Conservation (phyloP, 371 early-diverging fungal species). For the Syncephalastrum contaminatum region DNA sequence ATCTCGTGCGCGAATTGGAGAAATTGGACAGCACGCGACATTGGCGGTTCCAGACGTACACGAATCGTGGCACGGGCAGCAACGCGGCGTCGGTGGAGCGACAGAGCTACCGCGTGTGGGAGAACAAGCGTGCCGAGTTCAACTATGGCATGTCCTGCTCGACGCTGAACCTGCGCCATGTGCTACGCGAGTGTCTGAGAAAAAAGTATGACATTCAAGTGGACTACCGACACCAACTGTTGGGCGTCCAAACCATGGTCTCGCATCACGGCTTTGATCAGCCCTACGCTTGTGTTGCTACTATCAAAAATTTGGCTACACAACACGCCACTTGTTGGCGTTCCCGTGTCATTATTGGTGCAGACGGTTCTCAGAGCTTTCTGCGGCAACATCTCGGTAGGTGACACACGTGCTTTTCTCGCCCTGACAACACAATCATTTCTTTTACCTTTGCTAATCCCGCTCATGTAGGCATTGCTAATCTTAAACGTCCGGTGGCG, state of each 20-base stretch:
- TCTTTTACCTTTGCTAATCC: too few relatives aligned
- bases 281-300: slow-evolving; percentile 7
- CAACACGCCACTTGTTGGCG: slow-evolving; percentile 20
- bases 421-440: too few relatives aligned
- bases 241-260: slow-evolving; percentile 26
- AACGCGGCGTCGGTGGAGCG: slow-evolving; percentile 13
- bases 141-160: slow-evolving; percentile 29
- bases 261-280: too few relatives aligned
- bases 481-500: too few relatives aligned
- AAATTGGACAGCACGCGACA: slow-evolving; percentile 27
- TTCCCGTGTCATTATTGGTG: slow-evolving; percentile 30
- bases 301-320: slow-evolving; percentile 22
- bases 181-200: slow-evolving; percentile 16
- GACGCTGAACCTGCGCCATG: slow-evolving; percentile 12
- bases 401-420: not conserved
- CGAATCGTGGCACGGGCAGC: slow-evolving; percentile 18
- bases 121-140: slow-evolving; percentile 24
- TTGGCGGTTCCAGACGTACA: slow-evolving; percentile 27
- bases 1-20: slow-evolving; percentile 17
- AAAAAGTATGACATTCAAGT: slow-evolving; percentile 17
- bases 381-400: slow-evolving; percentile 43
- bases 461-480: too few relatives aligned
- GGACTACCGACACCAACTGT: slow-evolving; percentile 28
- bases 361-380: slow-evolving; percentile 32
- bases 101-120: slow-evolving; percentile 32